Percentiles rank a stretch among this genome's conserved stretches.
Evolutionary conservation across 2,329 filamentous ascomycete species (phyloP).

Genomic region (Fusarium tanahbumbuense): DNA sequence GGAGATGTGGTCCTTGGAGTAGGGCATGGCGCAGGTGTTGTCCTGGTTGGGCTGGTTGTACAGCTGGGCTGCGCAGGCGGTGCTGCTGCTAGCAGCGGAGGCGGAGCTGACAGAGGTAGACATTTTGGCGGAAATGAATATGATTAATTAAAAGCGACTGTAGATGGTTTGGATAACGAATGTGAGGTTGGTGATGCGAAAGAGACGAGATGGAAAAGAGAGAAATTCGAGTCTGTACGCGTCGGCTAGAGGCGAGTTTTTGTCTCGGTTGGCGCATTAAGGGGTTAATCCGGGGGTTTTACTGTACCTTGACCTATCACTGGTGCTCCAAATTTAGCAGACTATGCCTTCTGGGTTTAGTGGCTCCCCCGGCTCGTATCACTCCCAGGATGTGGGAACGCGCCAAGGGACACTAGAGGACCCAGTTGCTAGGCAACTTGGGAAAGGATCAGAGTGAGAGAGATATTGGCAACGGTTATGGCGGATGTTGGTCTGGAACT

Average conservation of each 20-base stretch:
- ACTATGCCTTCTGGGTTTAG: not conserved
- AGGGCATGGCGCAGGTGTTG: conserved; percentile 57
- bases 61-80: conserved; percentile 42
- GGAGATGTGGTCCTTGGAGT: conserved; percentile 54
- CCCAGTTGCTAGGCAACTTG: conserved; percentile 36
- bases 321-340: conserved; percentile 28
- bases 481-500: not conserved
- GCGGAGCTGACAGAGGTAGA: conserved; percentile 36
- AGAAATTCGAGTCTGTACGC: not conserved
- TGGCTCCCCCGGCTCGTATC: conserved; percentile 26
- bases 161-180: conserved; percentile 19
- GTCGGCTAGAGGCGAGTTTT: conserved; percentile 17
- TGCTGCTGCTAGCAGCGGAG: conserved; percentile 19
- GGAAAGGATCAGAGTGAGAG: conserved; percentile 4
- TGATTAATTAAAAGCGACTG: conserved; percentile 15
- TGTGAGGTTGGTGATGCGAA: conserved; percentile 12
- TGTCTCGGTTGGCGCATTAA: conserved; percentile 33
- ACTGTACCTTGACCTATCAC: conserved; percentile 9
- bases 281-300: conserved; percentile 35
- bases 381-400: conserved; percentile 17
- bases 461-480: not conserved
- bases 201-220: not conserved
- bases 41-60: conserved; percentile 59
- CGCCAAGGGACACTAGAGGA: conserved; percentile 8
- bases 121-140: conserved; percentile 23